phyloP scores from a whole-genome alignment of 2,329 filamentous ascomycete species.

The Fusarium cyanostomum region DNA sequence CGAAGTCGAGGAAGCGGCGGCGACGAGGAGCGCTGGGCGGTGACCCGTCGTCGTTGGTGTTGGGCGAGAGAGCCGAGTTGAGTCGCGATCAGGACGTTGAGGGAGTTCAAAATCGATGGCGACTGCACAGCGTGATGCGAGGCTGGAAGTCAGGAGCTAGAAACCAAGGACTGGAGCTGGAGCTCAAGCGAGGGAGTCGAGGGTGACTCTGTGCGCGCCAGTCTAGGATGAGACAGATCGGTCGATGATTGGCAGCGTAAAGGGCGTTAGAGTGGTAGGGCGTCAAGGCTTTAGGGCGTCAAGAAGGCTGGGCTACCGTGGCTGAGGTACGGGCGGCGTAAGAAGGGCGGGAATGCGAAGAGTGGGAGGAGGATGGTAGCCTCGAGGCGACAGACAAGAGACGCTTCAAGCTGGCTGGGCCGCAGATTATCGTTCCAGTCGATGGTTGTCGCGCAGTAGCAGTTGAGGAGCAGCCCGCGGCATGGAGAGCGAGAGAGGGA shows the following conservation, averaged over 20 bases:
- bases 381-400: conserved; percentile 12
- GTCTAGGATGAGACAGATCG: conserved; percentile 36
- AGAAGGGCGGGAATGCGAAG: conserved; percentile 22
- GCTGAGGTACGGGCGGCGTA: conserved; percentile 28
- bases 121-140: conserved; percentile 26
- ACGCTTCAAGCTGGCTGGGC: conserved; percentile 10
- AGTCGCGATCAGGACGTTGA: conserved; percentile 7
- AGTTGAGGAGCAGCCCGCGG: conserved; percentile 27
- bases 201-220: conserved; percentile 35
- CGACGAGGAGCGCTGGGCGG: conserved; percentile 24
- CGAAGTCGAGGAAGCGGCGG: conserved; percentile 26
- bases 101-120: conserved; percentile 21
- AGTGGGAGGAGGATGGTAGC: neutral
- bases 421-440: conserved; percentile 27
- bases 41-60: conserved; percentile 23
- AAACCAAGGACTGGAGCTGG: conserved; percentile 30
- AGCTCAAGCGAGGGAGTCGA: conserved; percentile 36
- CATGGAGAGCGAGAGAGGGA: conserved; percentile 34
- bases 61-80: conserved; percentile 13
- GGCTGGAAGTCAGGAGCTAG: conserved; percentile 31
- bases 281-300: conserved; percentile 41
- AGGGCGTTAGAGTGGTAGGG: conserved; percentile 37
- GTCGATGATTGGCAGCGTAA: conserved; percentile 45
- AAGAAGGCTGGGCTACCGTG: conserved; percentile 18
- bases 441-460: conserved; percentile 22